These are phyloP conservation scores for Nothophaeocryptopus gaeumannii DNA, from an alignment of 2,329 filamentous ascomycete species.

Conservation along the genomic window DNA sequence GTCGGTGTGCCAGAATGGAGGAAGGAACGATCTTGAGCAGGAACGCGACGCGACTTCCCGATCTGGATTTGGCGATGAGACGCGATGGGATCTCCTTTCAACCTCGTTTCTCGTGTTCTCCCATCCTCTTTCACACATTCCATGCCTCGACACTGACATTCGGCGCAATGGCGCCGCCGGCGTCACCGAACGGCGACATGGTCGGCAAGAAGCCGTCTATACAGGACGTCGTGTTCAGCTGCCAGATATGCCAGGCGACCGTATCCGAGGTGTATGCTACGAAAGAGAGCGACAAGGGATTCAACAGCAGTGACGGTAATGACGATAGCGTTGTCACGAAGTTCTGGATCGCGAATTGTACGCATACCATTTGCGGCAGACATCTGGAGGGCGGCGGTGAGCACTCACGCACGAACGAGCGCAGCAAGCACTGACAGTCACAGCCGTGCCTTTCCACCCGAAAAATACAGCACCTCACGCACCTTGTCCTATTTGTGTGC, in stretches of 20 bases:
- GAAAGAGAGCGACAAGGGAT: slow-evolving; percentile 37
- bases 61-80: too few relatives aligned
- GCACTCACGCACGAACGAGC: slow-evolving; percentile 14
- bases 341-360: slow-evolving; percentile 49
- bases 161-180: slow-evolving; percentile 15
- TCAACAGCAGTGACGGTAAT: slow-evolving; percentile 28
- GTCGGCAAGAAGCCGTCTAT: slow-evolving; percentile 15
- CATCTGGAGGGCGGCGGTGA: slow-evolving; percentile 51
- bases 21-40: too few relatives aligned
- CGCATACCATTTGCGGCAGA: slow-evolving; percentile 49
- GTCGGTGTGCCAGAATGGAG: too few relatives aligned
- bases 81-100: too few relatives aligned
- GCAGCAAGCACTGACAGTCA: neutral
- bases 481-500: slow-evolving; percentile 46
- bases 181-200: neutral
- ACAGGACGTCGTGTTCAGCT: slow-evolving; percentile 48
- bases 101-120: too few relatives aligned
- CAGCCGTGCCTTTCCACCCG: slow-evolving; percentile 48
- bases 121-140: neutral
- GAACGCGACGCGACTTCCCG: too few relatives aligned
- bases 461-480: slow-evolving; percentile 41
- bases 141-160: slow-evolving; percentile 2
- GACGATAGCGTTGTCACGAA: slow-evolving; percentile 42
- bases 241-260: slow-evolving; percentile 46
- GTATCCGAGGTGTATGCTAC: slow-evolving; percentile 46